These are phyloP conservation scores for Carex parvula DNA, from an alignment of 176 grass and related monocot genomes.

Conservation along the genomic window DNA sequence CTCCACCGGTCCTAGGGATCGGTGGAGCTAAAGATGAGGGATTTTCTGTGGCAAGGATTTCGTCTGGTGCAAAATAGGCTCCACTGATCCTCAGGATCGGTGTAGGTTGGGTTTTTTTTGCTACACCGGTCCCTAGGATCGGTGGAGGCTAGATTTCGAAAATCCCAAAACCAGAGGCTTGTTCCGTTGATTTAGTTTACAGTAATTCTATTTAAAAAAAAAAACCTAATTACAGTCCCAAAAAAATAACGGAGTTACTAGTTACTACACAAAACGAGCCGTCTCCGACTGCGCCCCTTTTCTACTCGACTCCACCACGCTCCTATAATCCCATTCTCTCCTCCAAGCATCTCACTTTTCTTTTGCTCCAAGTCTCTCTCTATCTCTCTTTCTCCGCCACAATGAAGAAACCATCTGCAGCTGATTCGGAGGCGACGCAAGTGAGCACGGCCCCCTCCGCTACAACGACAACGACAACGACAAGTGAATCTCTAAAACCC, in stretches of 20 bases:
- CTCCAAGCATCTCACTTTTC: constrained; percentile 19
- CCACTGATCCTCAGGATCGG: no score
- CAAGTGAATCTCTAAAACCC: constrained; percentile 35
- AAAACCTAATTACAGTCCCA: not conserved
- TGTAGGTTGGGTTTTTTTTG: no score
- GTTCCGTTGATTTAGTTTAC: no score
- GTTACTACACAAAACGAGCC: not conserved
- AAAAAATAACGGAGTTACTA: not conserved
- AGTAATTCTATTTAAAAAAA: no score
- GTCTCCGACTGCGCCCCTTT: not conserved
- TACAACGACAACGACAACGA: constrained; percentile 16
- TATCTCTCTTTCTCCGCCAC: constrained; percentile 1
- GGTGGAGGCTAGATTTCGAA: no score
- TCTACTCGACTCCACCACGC: not conserved
- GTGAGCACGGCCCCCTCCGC: constrained; percentile 7
- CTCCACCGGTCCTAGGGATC: no score
- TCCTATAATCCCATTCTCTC: not conserved
- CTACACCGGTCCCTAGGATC: no score
- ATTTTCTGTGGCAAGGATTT: no score
- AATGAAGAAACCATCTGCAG: constrained; percentile 25
- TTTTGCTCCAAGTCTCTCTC: constrained; percentile 25
- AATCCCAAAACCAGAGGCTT: no score
- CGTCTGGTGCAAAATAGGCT: no score
- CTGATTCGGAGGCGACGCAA: constrained; percentile 10
- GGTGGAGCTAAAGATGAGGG: no score